phyloP scores from a whole-genome alignment of 1,284 basidiomycete species.

The Vanrija pseudolonga region DNA sequence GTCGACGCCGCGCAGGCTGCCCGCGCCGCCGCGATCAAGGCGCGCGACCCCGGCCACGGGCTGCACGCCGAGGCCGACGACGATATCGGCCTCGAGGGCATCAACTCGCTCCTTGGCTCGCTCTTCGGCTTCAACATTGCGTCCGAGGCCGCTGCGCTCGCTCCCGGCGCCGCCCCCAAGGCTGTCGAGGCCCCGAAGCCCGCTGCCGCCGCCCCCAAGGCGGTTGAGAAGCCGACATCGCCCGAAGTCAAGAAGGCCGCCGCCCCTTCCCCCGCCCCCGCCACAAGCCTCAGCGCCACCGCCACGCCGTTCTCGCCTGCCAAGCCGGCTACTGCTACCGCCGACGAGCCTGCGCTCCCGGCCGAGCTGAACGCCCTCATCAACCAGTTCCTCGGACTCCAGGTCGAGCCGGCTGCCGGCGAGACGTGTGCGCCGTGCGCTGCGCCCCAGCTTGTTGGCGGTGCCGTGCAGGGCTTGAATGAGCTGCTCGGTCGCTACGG shows the following conservation, averaged over 20 bases:
- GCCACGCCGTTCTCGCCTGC: not conserved
- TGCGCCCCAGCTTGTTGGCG: conserved; percentile 14
- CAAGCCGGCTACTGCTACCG: not conserved
- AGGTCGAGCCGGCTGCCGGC: conserved; percentile 26
- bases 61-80: conserved; percentile 1
- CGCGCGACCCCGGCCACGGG: not conserved
- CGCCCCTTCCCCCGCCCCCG: not conserved
- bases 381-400: conserved; percentile 38
- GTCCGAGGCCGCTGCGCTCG: conserved; percentile 1
- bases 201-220: not conserved
- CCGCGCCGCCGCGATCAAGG: too few relatives aligned
- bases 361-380: conserved; percentile 41
- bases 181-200: not conserved
- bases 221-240: not conserved
- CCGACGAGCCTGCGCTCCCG: conserved; percentile 19
- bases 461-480: conserved; percentile 34
- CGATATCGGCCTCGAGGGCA: conserved; percentile 20
- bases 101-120: conserved; percentile 33
- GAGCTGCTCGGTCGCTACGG: conserved; percentile 40
- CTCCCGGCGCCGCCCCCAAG: too few relatives aligned
- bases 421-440: conserved; percentile 11
- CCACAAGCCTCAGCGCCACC: conserved; percentile 2
- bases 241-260: not conserved
- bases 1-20: too few relatives aligned
- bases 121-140: conserved; percentile 39